Conservation (phyloP, 495 filamentous ascomycete genomes). For the Symbiotaphrina buchneri region DNA sequence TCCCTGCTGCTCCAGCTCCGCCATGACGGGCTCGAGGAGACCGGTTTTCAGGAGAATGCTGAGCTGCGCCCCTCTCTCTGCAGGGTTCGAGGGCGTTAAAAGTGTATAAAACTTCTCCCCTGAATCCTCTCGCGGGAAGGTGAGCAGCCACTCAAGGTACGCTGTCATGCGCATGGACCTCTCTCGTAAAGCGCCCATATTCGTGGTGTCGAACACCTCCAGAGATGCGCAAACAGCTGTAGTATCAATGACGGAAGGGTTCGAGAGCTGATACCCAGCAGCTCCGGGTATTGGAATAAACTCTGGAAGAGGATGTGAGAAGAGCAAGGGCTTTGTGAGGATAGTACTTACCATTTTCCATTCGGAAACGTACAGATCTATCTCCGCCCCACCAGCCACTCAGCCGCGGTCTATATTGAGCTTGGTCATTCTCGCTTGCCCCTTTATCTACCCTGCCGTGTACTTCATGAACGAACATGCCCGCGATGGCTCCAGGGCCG, state of each 20-base stretch:
- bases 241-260: conserved; percentile 41
- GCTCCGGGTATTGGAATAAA: conserved; percentile 56
- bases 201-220: conserved; percentile 48
- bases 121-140: conserved; percentile 6
- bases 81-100: conserved; percentile 56
- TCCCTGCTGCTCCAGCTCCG: conserved; percentile 38
- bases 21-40: conserved; percentile 45
- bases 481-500: conserved; percentile 73
- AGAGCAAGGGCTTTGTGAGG: neutral
- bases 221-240: conserved; percentile 55
- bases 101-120: conserved; percentile 31
- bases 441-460: conserved; percentile 31
- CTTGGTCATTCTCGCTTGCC: conserved; percentile 12
- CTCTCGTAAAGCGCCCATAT: conserved; percentile 41
- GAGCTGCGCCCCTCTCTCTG: conserved; percentile 66
- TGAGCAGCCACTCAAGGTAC: conserved; percentile 55
- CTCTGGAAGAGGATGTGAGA: conserved; percentile 12
- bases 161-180: conserved; percentile 58
- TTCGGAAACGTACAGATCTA: conserved; percentile 52
- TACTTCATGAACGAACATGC: conserved; percentile 65
- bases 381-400: conserved; percentile 85
- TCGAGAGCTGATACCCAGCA: conserved; percentile 45
- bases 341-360: conserved; percentile 34
- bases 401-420: conserved; percentile 30
- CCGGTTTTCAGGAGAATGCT: conserved; percentile 47